phyloP scores from a whole-genome alignment of 2,329 filamentous ascomycete species.

The Calonectria hongkongensis region DNA sequence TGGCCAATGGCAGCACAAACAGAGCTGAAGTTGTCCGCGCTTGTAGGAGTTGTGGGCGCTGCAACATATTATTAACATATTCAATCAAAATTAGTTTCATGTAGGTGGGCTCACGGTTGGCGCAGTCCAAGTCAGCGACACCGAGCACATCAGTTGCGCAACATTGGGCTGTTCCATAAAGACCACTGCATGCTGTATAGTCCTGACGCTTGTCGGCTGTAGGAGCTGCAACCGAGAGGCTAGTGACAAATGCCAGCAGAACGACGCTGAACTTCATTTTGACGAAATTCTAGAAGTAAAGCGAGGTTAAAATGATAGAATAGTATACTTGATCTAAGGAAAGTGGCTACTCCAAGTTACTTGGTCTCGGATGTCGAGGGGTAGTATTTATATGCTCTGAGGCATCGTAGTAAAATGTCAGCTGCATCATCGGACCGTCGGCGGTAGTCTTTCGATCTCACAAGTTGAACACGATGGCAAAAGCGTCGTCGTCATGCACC shows the following conservation, averaged over 20 bases:
- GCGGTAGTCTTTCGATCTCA: not conserved
- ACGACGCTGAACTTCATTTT: constrained; percentile 59
- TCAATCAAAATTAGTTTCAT: accelerated
- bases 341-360: not conserved
- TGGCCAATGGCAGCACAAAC: constrained; percentile 70
- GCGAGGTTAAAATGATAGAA: not conserved
- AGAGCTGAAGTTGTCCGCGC: constrained; percentile 65
- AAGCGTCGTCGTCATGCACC: constrained; percentile 1
- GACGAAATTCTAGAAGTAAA: not conserved
- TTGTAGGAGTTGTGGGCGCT: constrained; percentile 59
- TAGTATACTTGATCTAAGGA: not conserved
- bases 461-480: not conserved
- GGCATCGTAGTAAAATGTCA: too few species aligned
- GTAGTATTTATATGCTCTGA: not conserved
- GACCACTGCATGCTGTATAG: constrained; percentile 64
- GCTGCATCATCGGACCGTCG: not conserved
- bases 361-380: not conserved
- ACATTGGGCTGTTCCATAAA: constrained; percentile 70
- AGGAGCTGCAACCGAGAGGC: constrained; percentile 53
- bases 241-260: constrained; percentile 54
- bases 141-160: constrained; percentile 78
- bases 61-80: constrained; percentile 38
- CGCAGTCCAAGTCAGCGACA: constrained; percentile 75
- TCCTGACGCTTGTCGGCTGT: constrained; percentile 58
- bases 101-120: constrained; percentile 65